Conservation (phyloP, 2,329 filamentous ascomycete genomes). For the Colletotrichum orbiculare region DNA sequence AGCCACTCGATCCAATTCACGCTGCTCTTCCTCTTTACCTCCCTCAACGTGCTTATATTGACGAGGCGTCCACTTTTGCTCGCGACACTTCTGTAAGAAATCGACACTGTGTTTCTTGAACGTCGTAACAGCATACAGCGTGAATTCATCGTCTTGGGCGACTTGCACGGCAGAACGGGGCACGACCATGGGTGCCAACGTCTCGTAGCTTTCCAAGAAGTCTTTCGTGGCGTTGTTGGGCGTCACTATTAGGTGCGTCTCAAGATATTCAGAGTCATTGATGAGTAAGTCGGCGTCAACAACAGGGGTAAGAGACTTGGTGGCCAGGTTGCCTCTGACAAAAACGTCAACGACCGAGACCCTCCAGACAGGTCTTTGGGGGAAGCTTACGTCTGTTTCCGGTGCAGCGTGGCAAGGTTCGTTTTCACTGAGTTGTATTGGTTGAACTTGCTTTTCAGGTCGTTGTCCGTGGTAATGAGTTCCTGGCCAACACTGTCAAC, state of each 20-base stretch:
- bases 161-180: slow-evolving; percentile 86
- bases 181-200: slow-evolving; percentile 89
- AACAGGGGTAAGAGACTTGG: slow-evolving; percentile 91
- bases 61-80: slow-evolving; percentile 93
- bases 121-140: slow-evolving; percentile 86
- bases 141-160: slow-evolving; percentile 89
- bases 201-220: slow-evolving; percentile 90
- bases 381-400: slow-evolving; percentile 82
- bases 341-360: slow-evolving; percentile 28
- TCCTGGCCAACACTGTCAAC: slow-evolving; percentile 65
- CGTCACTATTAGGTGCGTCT: slow-evolving; percentile 93
- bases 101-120: slow-evolving; percentile 93
- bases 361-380: background rate
- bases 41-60: slow-evolving; percentile 95
- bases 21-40: slow-evolving; percentile 87
- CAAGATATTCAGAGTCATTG: slow-evolving; percentile 93
- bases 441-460: slow-evolving; percentile 92
- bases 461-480: slow-evolving; percentile 90
- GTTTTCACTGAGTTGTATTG: slow-evolving; percentile 95
- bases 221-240: slow-evolving; percentile 85
- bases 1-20: slow-evolving; percentile 83
- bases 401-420: slow-evolving; percentile 81
- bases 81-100: slow-evolving; percentile 91
- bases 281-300: slow-evolving; percentile 84
- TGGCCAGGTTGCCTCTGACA: slow-evolving; percentile 86